Evolutionary conservation across 768 basidiomycete species (phyloP).

Genomic region (Suillus clintonianus): DNA sequence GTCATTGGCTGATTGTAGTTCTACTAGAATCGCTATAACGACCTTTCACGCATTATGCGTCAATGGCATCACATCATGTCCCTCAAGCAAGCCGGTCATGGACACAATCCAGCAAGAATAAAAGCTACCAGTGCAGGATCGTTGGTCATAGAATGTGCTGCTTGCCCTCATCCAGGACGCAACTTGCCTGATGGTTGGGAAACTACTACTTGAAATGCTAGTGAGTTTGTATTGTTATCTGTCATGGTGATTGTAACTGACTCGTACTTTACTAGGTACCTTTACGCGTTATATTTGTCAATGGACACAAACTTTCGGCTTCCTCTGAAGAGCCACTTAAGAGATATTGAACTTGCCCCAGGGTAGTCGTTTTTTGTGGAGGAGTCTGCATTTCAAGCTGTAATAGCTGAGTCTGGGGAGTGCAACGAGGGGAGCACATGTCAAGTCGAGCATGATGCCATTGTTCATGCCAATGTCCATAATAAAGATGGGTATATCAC

Average conservation of each 20-base stretch:
- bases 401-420: neutral
- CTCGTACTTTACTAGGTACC: no score
- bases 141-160: neutral
- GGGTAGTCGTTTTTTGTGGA: neutral
- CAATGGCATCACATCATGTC: no score
- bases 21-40: no score
- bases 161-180: neutral
- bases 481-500: slow-evolving; percentile 9
- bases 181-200: neutral
- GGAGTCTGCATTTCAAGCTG: neutral
- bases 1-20: no score
- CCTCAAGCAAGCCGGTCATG: no score
- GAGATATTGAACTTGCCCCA: neutral
- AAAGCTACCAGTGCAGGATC: neutral
- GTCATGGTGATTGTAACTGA: no score
- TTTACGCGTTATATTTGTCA: no score
- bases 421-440: neutral
- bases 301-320: no score
- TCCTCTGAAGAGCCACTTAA: no score
- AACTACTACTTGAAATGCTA: neutral
- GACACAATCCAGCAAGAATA: no score
- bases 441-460: neutral
- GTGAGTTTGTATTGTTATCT: neutral
- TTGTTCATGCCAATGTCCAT: slow-evolving; percentile 7
- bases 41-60: no score